These are phyloP conservation scores for Ascochyta pisi DNA, from an alignment of 2,329 filamentous ascomycete genomes.

Conservation along the genomic window DNA sequence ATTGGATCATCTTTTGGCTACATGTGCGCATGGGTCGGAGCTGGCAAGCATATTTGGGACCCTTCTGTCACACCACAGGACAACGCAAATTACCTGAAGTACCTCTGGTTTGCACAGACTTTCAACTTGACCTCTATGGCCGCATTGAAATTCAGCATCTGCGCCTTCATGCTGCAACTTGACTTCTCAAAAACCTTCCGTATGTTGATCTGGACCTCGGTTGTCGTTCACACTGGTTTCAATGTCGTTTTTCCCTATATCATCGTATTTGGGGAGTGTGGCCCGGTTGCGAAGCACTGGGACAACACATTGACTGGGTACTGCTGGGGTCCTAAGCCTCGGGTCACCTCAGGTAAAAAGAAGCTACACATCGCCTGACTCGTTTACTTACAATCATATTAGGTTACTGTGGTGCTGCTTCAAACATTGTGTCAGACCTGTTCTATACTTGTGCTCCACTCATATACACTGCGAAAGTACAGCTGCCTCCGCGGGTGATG, in stretches of 20 bases:
- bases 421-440: slow-evolving; percentile 16
- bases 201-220: slow-evolving; percentile 2
- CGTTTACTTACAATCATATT: background rate
- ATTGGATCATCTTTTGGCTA: slow-evolving; percentile 5
- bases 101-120: slow-evolving; percentile 17
- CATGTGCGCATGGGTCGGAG: background rate
- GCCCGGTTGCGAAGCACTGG: slow-evolving; percentile 11
- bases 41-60: slow-evolving; percentile 13
- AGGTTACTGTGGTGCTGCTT: slow-evolving; percentile 8
- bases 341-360: slow-evolving; percentile 4
- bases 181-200: slow-evolving; percentile 12
- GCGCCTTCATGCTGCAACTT: slow-evolving; percentile 14
- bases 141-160: slow-evolving; percentile 16
- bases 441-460: slow-evolving; percentile 18
- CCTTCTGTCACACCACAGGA: slow-evolving; percentile 2
- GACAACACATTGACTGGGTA: slow-evolving; percentile 4
- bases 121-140: slow-evolving; percentile 18
- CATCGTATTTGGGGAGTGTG: slow-evolving; percentile 6
- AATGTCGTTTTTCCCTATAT: slow-evolving; percentile 11
- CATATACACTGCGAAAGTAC: slow-evolving; percentile 10
- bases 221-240: slow-evolving; percentile 6
- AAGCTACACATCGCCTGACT: too few species aligned
- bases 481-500: slow-evolving; percentile 7
- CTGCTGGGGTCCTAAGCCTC: slow-evolving; percentile 11
- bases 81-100: background rate